Evolutionary conservation across 2,329 filamentous ascomycete genomes (phyloP), one percentile per base, ranked within the genome.

Genomic region (Ambrosiella beaveri): DNA sequence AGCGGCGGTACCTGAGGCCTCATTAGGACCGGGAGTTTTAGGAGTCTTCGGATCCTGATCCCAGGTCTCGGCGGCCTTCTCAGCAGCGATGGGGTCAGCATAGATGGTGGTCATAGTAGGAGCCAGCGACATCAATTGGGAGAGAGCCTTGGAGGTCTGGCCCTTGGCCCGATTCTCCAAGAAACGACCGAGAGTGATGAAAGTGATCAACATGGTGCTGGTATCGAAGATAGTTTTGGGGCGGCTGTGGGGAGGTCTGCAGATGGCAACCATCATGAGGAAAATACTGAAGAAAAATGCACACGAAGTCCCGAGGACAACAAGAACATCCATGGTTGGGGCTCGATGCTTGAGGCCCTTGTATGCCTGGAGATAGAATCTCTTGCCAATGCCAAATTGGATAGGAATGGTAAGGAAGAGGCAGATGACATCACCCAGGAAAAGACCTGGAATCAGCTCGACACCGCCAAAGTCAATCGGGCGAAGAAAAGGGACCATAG

Each of bases 71-170:
- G 88, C 87, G 35, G 86, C 82, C 70, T 96, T 97, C 63, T 93
- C 87, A 2, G 87, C 90, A 15, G 91, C 91, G 63, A 96, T 94
- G 0, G 93, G 88, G 68, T 98, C 91, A 4, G 84, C 82, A 66
- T 97, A 98, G 63, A 98, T 97, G 3, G 89, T 94, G 1, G 93
- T 89, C 86, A 95, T 97, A 1, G 90, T 95, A 1, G 93, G 93
- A 35, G 93, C 88, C 53, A 98, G 75, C 13, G 88, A 96, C 93
- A 98, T 98, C 39, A 98, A 80, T 27, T 84, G 80, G 7, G 91
- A 97, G 2, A 98, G 78, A 0, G 93, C 93, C 67, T 88, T 93
- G 4, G 90, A 96, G 0, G 93, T 98, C 71, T 97, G 88, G 0
- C 93, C 93, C 72, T 97, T 98, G 56, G 93, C 93, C 15, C 84